A percentile compares a stretch with the other conserved stretches of the same genome.
Conservation (phyloP, 768 basidiomycete genomes). For the Amanita muscaria region DNA sequence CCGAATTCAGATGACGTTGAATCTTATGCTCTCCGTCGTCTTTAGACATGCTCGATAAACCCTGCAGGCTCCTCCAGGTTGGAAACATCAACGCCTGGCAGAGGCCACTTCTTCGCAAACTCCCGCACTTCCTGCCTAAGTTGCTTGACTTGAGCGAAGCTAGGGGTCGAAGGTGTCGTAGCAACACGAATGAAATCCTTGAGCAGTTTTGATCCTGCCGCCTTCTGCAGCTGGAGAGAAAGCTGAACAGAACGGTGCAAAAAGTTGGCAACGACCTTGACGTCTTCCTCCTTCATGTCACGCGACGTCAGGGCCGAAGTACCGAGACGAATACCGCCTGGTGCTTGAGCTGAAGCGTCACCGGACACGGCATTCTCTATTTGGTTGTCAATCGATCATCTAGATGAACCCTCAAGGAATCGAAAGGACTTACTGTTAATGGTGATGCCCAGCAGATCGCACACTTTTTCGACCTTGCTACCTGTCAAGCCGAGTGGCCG, state of each 20-base stretch:
- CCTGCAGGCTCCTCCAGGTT: slow-evolving; percentile 52
- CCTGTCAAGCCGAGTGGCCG: slow-evolving; percentile 94
- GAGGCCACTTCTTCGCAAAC: slow-evolving; percentile 85
- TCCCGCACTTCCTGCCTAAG: slow-evolving; percentile 71
- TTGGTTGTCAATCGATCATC: neutral
- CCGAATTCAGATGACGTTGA: slow-evolving; percentile 36
- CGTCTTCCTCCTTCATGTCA: slow-evolving; percentile 82
- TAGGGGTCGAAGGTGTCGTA: slow-evolving; percentile 53
- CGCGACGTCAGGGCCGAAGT: slow-evolving; percentile 92
- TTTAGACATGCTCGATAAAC: slow-evolving; percentile 39
- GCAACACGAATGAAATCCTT: slow-evolving; percentile 93
- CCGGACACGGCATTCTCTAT: slow-evolving; percentile 95
- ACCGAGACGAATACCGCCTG: slow-evolving; percentile 95
- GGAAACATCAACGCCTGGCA: slow-evolving; percentile 74
- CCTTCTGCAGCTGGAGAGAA: slow-evolving; percentile 82
- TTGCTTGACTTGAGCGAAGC: slow-evolving; percentile 59
- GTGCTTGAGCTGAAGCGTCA: slow-evolving; percentile 90
- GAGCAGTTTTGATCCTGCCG: slow-evolving; percentile 88
- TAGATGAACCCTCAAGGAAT: slow-evolving; percentile 1
- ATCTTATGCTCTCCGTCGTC: slow-evolving; percentile 27
- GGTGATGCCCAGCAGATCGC: slow-evolving; percentile 93
- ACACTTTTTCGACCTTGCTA: slow-evolving; percentile 96
- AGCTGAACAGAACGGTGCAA: slow-evolving; percentile 93
- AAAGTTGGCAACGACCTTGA: slow-evolving; percentile 82
- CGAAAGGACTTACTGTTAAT: slow-evolving; percentile 68